Evolutionary conservation across 2,329 filamentous ascomycete genomes (phyloP), one percentile per base, ranked within the genome.

Genomic region (Penicillium sp.): DNA sequence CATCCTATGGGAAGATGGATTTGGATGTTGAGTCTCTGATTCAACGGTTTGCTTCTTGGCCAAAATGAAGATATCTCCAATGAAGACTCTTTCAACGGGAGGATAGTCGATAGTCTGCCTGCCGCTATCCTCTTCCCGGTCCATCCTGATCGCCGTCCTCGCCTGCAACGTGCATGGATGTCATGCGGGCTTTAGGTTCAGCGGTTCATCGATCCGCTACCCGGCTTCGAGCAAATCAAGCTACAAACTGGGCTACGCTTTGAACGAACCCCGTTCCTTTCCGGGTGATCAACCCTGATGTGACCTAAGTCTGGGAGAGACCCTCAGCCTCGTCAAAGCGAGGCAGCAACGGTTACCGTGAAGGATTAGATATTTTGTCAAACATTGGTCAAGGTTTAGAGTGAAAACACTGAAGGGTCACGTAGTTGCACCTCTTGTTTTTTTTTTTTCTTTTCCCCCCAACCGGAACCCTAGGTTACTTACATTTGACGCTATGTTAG

Each of bases 111-210:
- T 44, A 29, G 39, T 52, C 4, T 45, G 16, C 4, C 63, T 52
- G 61, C 63, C 62, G 59, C 63, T 63, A 58, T 65, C 58, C 54
- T 55, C 7, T 29, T 50, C 53, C 33, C 40, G 63, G 50, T 60
- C 62, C 63, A 65, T 56, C 58, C 31, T 57, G 63, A 65, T 65
- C 59, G 55, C 50, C 65, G 44, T 59, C 21, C 19, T 40, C 52
- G 44, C 55, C 60, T 62, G 57, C n/a, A 27, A 33, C 21, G 45
- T 36, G 45, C 60, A 62, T 58, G 64, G 56, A 68, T 70, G 66
- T 71, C 69, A 71, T 72, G 67, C 62, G 69, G 60, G 53, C 64
- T 65, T 70, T 70, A 71, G 61, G 68, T 70, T 72, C 65, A 67
- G 68, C 68, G 68, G 64, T 71, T 65, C 62, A 62, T 70, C 65